These are phyloP conservation scores for Closterium sp. DNA, from an alignment of 139 green algal genomes.

Conservation along the genomic window DNA sequence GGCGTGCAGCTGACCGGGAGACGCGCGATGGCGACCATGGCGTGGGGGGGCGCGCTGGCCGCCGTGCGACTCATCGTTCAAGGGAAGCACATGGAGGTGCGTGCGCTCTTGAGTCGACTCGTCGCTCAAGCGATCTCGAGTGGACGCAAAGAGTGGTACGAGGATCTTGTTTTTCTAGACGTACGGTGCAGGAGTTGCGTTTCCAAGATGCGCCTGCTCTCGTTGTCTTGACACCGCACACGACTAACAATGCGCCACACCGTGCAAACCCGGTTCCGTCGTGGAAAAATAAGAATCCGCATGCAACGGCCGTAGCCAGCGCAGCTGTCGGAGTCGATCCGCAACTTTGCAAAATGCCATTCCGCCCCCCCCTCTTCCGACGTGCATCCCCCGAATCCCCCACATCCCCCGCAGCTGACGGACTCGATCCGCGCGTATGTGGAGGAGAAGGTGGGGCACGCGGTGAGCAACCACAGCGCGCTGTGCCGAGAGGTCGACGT, in stretches of 20 bases:
- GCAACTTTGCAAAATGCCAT: too few relatives aligned
- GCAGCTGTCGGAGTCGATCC: background rate
- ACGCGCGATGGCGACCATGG: constrained; percentile 37
- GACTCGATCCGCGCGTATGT: constrained; percentile 50
- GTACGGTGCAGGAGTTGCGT: too few relatives aligned
- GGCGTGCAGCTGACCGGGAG: background rate
- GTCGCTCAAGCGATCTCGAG: too few relatives aligned
- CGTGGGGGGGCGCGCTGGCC: constrained; percentile 40
- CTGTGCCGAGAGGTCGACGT: constrained; percentile 53
- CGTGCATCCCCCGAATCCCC: background rate
- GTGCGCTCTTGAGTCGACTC: too few relatives aligned
- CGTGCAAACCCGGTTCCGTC: background rate
- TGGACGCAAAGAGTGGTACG: too few relatives aligned
- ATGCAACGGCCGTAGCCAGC: background rate
- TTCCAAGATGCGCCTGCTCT: too few relatives aligned
- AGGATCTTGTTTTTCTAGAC: too few relatives aligned
- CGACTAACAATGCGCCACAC: background rate
- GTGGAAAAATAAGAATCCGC: too few relatives aligned
- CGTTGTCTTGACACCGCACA: too few relatives aligned
- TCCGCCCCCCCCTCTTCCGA: too few relatives aligned
- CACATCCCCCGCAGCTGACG: constrained; percentile 27
- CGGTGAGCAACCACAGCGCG: constrained; percentile 35
- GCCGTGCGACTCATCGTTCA: constrained; percentile 43
- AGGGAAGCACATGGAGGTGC: constrained; percentile 50
- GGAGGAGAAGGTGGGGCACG: constrained; percentile 53